Evolutionary conservation across 163 green algal genomes (phyloP).

Genomic region (Scenedesmus sp.): DNA sequence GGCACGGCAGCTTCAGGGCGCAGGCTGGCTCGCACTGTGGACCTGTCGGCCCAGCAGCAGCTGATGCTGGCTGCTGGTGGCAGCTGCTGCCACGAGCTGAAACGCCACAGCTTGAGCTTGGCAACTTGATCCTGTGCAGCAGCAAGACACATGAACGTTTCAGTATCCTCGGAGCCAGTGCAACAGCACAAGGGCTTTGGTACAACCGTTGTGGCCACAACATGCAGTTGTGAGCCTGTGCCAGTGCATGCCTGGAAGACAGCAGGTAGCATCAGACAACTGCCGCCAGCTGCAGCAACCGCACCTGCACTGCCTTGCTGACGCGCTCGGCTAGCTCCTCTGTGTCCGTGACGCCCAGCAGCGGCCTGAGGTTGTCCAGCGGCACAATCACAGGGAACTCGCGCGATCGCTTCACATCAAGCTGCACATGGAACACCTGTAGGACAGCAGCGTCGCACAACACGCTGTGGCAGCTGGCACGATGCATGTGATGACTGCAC

Average conservation of each 20-base stretch:
- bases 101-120: conserved; percentile 31
- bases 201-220: not conserved
- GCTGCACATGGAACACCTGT: conserved; percentile 37
- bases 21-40: conserved; percentile 23
- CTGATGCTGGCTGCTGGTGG: conserved; percentile 46
- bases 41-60: conserved; percentile 41
- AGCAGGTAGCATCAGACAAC: not conserved
- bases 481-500: not conserved
- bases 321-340: conserved; percentile 38
- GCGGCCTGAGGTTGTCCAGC: conserved; percentile 28
- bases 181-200: not conserved
- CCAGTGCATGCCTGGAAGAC: not conserved
- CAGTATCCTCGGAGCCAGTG: not conserved
- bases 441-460: not conserved
- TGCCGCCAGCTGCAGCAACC: not conserved
- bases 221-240: conserved; percentile 8
- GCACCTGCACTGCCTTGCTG: conserved; percentile 46
- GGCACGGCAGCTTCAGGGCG: conserved; percentile 44
- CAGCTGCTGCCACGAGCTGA: conserved; percentile 13
- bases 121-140: conserved; percentile 41
- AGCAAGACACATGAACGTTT: conserved; percentile 12
- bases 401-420: conserved; percentile 41
- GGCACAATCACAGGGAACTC: conserved; percentile 43
- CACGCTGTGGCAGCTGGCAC: not conserved
- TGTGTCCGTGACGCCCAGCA: conserved; percentile 40